Conservation (phyloP, 1,284 basidiomycete species). For the Chalciporus sp. region DNA sequence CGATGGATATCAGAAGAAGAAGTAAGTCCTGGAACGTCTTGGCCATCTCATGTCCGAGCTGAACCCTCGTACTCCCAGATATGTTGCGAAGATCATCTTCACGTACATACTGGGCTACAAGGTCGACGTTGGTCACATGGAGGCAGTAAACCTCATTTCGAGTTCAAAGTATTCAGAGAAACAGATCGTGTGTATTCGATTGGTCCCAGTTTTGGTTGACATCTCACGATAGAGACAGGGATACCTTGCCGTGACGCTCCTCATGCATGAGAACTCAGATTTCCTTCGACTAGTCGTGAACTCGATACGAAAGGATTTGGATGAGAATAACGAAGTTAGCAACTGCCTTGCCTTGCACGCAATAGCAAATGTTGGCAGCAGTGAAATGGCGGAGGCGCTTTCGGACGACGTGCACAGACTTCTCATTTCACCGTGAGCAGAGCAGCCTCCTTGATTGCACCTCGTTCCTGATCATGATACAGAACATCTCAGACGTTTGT, state of each 20-base stretch:
- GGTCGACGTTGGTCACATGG: conserved; percentile 99
- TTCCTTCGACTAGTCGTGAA: conserved; percentile 95
- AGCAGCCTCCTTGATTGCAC: conserved; percentile 1
- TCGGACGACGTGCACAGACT: conserved; percentile 92
- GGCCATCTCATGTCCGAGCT: conserved; percentile 13
- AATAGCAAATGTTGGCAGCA: conserved; percentile 96
- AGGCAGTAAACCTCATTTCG: conserved; percentile 97
- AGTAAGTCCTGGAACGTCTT: conserved; percentile 57
- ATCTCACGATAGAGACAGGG: conserved; percentile 56
- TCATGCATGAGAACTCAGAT: conserved; percentile 99
- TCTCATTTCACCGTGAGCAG: conserved; percentile 88
- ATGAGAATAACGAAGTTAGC: conserved; percentile 92
- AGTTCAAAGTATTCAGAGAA: conserved; percentile 98
- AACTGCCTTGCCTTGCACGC: conserved; percentile 98
- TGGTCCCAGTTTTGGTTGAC: not conserved
- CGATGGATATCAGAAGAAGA: conserved; percentile 99
- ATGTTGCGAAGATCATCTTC: conserved; percentile 96
- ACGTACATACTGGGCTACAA: conserved; percentile 99
- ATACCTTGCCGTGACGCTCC: conserved; percentile 93
- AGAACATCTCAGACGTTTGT: conserved; percentile 96
- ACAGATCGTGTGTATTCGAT: conserved; percentile 79
- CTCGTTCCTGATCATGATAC: conserved; percentile 13
- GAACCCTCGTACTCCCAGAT: conserved; percentile 50
- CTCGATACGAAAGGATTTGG: conserved; percentile 96
- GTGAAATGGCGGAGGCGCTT: conserved; percentile 97